Percentiles rank a stretch among this genome's conserved stretches.
phyloP scores from a whole-genome alignment of 202 grass and related monocot genomes.

The Carex sylvatica region DNA sequence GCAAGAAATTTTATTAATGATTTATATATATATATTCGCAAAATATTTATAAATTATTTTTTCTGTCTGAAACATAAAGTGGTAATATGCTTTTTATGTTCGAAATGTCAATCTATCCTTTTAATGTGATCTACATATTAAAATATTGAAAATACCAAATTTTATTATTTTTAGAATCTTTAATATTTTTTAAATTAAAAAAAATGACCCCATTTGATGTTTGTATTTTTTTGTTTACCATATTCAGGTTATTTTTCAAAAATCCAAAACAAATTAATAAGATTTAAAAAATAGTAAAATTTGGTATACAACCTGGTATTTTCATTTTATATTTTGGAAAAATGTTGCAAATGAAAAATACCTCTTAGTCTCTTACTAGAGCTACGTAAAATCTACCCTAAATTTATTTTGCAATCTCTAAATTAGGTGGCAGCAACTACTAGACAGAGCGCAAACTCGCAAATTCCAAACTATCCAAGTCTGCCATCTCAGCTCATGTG shows the following conservation, averaged over 20 bases:
- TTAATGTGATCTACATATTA: neutral
- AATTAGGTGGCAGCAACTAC: constrained; percentile 86
- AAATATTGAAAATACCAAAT: neutral
- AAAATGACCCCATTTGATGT: neutral
- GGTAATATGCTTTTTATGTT: neutral
- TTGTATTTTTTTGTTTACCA: neutral
- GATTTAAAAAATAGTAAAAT: neutral
- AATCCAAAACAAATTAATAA: neutral
- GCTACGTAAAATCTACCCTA: neutral
- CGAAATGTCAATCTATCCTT: neutral
- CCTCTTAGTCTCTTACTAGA: neutral
- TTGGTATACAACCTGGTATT: neutral
- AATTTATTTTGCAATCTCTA: neutral
- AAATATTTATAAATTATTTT: neutral
- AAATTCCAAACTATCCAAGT: constrained; percentile 83
- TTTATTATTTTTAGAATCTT: neutral
- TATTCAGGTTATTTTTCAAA: neutral
- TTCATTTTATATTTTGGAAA: neutral
- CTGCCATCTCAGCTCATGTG: constrained; percentile 90
- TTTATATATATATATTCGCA: neutral
- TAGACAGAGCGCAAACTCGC: constrained; percentile 65
- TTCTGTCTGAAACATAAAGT: neutral
- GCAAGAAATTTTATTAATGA: neutral
- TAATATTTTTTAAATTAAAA: neutral
- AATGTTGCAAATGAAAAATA: neutral